Base-by-base conservation (phyloP, 768 basidiomycete genomes). In the Panaeolus papilionaceus region DNA sequence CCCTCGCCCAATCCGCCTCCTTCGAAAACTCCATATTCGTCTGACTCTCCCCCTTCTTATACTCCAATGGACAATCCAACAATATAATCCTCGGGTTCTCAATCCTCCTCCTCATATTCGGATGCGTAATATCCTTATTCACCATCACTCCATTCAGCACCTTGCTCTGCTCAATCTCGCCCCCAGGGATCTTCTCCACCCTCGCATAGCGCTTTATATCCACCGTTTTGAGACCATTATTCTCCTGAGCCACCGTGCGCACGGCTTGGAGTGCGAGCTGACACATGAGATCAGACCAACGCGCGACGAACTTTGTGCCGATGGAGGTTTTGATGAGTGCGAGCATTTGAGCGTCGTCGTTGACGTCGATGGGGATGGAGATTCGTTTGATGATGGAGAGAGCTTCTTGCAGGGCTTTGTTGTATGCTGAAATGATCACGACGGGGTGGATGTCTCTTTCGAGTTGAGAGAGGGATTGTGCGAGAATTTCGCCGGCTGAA, bases 211-310 rank as follows among this genome's bases (percentile, higher is more conserved):
- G 92, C 83, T 99, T 99, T 81, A 99, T 94, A 77, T 99, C 98
- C 65, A 99, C 94, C 2, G 94, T 94, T 77, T 92, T 93, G 74
- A 92, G 82, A 11, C 90, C 89, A 18, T 83, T 87, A 18, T 91
- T 89, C 45, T 93, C 92, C 49, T 87, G 85, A 1, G 95, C 86
- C 63, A 99, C 97, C 4, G 90, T 94, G 18, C 92, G 89, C 7
- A 99, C 93, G 4, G 98, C 97, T 70, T 97, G 87, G 16, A 99
- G 84, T 0, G 98, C 98, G 63, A 99, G 90, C 69, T 83, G 88
- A 80, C 97, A 99, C 98, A 99, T 99, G 69, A 99, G 89, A 75
- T 97, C 96, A 0, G 92, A 91, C 98, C 98, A 99, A 45, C 98
- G 90, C 37, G 89, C 89, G 73, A 96, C 95, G 75, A 99, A 98